A percentile compares a stretch with the other conserved stretches of the same genome.
Conservation (phyloP, 495 filamentous ascomycete genomes). For the Xylaria venustula region DNA sequence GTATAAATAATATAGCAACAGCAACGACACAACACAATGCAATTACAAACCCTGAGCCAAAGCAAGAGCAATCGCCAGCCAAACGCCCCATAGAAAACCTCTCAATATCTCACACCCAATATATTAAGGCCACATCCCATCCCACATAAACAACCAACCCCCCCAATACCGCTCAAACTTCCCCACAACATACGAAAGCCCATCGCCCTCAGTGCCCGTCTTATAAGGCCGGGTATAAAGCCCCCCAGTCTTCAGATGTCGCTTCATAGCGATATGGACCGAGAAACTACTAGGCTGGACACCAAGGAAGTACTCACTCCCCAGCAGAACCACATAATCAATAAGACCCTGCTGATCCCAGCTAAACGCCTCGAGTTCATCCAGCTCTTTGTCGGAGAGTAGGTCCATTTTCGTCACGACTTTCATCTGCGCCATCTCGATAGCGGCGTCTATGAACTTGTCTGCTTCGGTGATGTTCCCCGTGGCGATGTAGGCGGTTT, state of each 20-base stretch:
- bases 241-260: conserved; percentile 38
- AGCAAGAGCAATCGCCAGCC: too few species aligned
- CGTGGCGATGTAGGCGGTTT: conserved; percentile 43
- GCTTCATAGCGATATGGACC: conserved; percentile 43
- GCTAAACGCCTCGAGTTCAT: conserved; percentile 34
- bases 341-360: conserved; percentile 48
- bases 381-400: conserved; percentile 31
- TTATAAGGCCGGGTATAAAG: conserved; percentile 44
- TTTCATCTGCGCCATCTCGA: conserved; percentile 29
- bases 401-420: conserved; percentile 39
- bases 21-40: too few species aligned
- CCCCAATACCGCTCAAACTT: conserved; percentile 45
- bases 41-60: too few species aligned
- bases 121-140: conserved; percentile 48
- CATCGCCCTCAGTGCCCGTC: conserved; percentile 42
- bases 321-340: conserved; percentile 41
- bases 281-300: conserved; percentile 49
- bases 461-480: conserved; percentile 42
- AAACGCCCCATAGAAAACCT: too few species aligned
- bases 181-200: conserved; percentile 41
- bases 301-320: conserved; percentile 41
- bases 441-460: conserved; percentile 32
- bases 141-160: conserved; percentile 47
- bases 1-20: conserved; percentile 7
- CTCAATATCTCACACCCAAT: too few species aligned